phyloP scores from a whole-genome alignment of 352 stramenopile genomes.

The Phytophthora melonis region DNA sequence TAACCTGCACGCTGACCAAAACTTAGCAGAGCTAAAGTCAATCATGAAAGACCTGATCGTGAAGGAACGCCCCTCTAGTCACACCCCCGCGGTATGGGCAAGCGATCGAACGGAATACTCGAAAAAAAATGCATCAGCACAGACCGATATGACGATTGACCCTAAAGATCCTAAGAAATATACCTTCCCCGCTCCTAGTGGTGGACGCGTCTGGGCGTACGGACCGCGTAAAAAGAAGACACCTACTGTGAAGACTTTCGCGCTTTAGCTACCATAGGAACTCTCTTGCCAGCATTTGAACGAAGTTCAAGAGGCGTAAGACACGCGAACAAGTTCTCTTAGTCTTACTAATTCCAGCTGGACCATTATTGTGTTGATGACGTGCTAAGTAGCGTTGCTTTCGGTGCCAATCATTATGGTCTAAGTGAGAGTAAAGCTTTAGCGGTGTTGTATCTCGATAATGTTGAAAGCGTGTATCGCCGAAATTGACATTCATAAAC shows the following conservation, averaged over 20 bases:
- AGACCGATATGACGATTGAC: neutral
- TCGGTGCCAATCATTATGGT: neutral
- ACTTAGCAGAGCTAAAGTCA: slow-evolving; percentile 17
- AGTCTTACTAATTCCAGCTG: too few relatives aligned
- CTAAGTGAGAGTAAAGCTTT: too few relatives aligned
- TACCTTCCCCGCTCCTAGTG: too few relatives aligned
- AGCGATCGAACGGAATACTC: neutral
- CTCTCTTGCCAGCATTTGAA: neutral
- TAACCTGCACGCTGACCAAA: slow-evolving; percentile 11
- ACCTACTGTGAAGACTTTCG: neutral
- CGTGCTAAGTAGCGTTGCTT: neutral
- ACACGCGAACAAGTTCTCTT: too few relatives aligned
- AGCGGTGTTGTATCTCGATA: too few relatives aligned
- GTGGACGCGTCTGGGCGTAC: neutral
- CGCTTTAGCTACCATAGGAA: slow-evolving; percentile 4
- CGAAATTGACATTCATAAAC: too few relatives aligned
- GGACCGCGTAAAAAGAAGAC: neutral
- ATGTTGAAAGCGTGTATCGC: too few relatives aligned
- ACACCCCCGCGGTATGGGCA: neutral
- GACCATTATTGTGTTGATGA: neutral
- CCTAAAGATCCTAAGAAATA: too few relatives aligned
- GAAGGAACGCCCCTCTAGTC: neutral
- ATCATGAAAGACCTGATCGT: slow-evolving; percentile 18
- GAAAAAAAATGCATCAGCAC: too few relatives aligned
- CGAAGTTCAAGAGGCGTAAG: too few relatives aligned